phyloP scores from a whole-genome alignment of 305 asterid species.

The Nicotiana rustica region DNA sequence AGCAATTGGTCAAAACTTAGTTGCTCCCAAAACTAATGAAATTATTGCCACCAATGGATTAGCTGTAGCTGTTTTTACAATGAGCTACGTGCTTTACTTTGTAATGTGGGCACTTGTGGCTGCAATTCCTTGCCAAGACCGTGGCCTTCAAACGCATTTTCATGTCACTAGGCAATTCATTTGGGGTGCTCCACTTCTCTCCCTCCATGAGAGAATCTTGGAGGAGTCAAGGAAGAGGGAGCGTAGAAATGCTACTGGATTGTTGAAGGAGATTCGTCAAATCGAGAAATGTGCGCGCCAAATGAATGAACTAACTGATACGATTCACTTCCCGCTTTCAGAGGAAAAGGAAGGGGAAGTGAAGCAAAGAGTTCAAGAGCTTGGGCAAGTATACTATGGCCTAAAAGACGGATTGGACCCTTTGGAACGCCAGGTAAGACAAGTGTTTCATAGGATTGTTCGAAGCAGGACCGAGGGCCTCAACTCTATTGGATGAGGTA shows the following conservation, averaged over 20 bases:
- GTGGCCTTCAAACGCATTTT: conserved; percentile 80
- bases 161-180: conserved; percentile 51
- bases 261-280: conserved; percentile 81
- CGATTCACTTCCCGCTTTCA: conserved; percentile 64
- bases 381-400: conserved; percentile 47
- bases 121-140: conserved; percentile 94
- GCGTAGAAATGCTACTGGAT: conserved; percentile 66
- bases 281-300: conserved; percentile 64
- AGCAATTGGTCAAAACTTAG: conserved; percentile 73
- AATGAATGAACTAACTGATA: conserved; percentile 69
- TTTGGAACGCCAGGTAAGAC: conserved; percentile 66
- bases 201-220: conserved; percentile 84
- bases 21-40: conserved; percentile 62
- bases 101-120: conserved; percentile 97
- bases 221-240: conserved; percentile 84
- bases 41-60: conserved; percentile 66
- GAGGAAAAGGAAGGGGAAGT: conserved; percentile 71
- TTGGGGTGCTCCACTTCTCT: conserved; percentile 68
- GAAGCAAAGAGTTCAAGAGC: conserved; percentile 65
- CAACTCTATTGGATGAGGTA: conserved; percentile 38
- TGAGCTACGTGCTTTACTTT: conserved; percentile 80
- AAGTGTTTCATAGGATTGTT: conserved; percentile 68
- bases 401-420: conserved; percentile 63
- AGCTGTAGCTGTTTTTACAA: conserved; percentile 69
- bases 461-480: conserved; percentile 62